Evolutionary conservation across 495 filamentous ascomycete genomes (phyloP), one percentile per base, ranked within the genome.

Genomic region (Penicillium coprophilum): DNA sequence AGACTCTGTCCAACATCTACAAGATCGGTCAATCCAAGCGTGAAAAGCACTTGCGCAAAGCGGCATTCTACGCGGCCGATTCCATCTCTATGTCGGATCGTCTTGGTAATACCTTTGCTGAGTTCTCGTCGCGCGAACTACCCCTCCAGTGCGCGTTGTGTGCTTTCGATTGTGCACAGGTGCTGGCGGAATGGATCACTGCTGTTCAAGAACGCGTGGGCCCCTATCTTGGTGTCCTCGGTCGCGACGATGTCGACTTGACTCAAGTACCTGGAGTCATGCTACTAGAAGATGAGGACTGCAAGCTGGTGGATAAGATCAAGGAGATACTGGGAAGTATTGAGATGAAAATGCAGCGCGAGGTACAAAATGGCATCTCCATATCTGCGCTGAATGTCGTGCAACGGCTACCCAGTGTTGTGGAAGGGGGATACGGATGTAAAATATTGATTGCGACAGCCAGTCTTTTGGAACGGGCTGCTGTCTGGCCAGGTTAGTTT

Each of bases 191-290:
- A 71, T 98, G 94, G 94, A 83, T 95, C 40, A 88, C 89, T 13
- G 96, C 93, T 0, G 87, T 98, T 10, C 94, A 98, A 70, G 92
- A 97, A 69, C 88, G 94, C 10, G 90, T 97, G 46, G 95, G 93
- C 0, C 83, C 86, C 3, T 95, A 90, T 63, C 72, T 97, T 8
- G 94, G 94, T 3, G 82, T 96, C 8, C 81, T 98, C 17, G 92
- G 94, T 24, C 86, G 84, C 43, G 90, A 96, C 46, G 80, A 89
- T 4, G 81, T 91, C 46, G 90, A 96, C 65, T 77, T 89, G 43
- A 78, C 77, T 2, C 85, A 89, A 48, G 87, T 93, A 3, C 88
- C 90, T 0, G 89, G 85, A 8, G 86, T 95, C 54, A 88, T 96
- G 86, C 82, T 97, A 28, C 82, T 98, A 13, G 91, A 96, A 66